A percentile compares a stretch with the other conserved stretches of the same genome.
Conservation (phyloP, 768 basidiomycete genomes). For the Suillus paluster region DNA sequence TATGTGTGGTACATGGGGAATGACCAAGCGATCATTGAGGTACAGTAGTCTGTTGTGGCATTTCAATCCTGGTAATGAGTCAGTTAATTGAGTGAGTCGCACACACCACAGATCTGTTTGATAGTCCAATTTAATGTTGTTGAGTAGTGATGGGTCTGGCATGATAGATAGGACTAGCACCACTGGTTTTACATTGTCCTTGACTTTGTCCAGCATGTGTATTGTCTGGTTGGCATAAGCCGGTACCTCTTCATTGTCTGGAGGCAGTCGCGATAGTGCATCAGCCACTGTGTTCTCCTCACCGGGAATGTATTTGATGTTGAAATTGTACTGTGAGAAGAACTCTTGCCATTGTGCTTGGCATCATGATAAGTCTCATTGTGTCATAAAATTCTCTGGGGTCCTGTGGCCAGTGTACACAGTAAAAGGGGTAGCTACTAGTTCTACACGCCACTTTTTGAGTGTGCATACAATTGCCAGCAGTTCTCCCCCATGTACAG, state of each 20-base stretch:
- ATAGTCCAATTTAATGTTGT: too few species aligned
- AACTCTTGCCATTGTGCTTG: slow-evolving; percentile 45
- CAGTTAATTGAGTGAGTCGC: neutral
- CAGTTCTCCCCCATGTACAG: slow-evolving; percentile 26
- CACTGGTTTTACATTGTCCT: slow-evolving; percentile 16
- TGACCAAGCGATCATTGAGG: slow-evolving; percentile 33
- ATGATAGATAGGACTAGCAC: neutral
- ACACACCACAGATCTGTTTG: too few species aligned
- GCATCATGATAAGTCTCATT: neutral
- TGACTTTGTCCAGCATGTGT: slow-evolving; percentile 1
- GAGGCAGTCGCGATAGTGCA: neutral
- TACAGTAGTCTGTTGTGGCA: slow-evolving; percentile 22
- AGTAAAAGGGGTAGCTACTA: neutral
- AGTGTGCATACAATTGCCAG: slow-evolving; percentile 35
- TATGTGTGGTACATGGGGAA: slow-evolving; percentile 26
- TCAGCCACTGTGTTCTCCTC: slow-evolving; percentile 18
- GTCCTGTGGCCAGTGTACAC: too few species aligned
- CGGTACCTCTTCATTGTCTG: neutral
- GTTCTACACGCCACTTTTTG: slow-evolving; percentile 33
- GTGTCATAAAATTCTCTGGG: too few species aligned
- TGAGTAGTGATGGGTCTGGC: too few species aligned
- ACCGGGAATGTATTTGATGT: slow-evolving; percentile 19
- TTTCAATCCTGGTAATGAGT: slow-evolving; percentile 24
- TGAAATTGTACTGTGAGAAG: slow-evolving; percentile 41
- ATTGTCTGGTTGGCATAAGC: too few species aligned